phyloP scores from a whole-genome alignment of 2,329 filamentous ascomycete genomes.

The Trichoderma guizhouense region DNA sequence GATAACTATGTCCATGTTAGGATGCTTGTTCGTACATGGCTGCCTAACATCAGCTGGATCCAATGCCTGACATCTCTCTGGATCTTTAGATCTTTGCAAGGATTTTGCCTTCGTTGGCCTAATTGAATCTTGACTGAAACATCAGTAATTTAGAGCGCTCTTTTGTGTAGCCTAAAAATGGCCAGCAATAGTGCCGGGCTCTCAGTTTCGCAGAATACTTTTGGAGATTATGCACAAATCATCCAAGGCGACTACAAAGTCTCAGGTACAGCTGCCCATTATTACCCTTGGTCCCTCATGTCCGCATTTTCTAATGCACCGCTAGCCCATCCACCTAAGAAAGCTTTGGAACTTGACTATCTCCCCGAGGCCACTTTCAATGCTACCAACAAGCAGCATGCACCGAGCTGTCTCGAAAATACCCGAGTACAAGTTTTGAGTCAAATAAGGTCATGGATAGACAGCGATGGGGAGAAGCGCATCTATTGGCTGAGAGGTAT shows the following conservation, averaged over 20 bases:
- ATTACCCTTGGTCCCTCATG: not conserved
- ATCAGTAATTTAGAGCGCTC: not conserved
- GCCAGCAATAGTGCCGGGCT: not conserved
- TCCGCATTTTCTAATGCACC: not conserved
- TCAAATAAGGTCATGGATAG: not conserved
- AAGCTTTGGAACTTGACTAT: not conserved
- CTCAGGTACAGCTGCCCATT: not conserved
- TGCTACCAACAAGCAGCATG: not conserved
- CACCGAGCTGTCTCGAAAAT: not conserved
- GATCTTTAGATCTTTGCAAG: not conserved
- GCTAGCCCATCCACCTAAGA: not conserved
- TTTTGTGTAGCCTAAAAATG: not conserved
- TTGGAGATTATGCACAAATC: not conserved
- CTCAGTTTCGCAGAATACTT: not conserved
- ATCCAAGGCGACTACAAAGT: not conserved
- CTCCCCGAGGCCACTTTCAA: not conserved
- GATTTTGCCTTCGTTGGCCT: not conserved
- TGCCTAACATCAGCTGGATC: not conserved
- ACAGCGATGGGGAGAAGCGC: not conserved
- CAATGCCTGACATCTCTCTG: not conserved
- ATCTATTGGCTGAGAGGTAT: not conserved
- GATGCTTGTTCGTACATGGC: not conserved
- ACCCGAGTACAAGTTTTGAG: not conserved
- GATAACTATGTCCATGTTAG: not conserved
- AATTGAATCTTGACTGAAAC: not conserved